Evolutionary conservation across 306 rosid genomes (phyloP).

Genomic region (Trichosanthes truncata): DNA sequence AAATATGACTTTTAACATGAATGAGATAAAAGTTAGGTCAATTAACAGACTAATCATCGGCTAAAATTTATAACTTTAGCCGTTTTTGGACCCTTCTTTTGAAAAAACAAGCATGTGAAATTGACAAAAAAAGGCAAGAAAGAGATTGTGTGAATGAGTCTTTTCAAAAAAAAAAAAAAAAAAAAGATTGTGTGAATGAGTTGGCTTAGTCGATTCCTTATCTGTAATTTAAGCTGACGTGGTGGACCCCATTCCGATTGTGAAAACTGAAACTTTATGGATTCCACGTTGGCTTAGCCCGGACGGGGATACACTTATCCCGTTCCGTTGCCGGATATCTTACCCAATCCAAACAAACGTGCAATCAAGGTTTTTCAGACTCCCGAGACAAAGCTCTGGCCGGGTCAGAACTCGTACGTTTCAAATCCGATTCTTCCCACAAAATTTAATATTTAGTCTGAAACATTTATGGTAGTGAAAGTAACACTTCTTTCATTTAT

Average conservation of each 20-base stretch:
- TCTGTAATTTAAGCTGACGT: neutral
- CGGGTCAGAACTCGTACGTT: neutral
- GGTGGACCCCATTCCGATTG: neutral
- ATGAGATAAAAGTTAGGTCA: neutral
- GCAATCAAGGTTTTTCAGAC: neutral
- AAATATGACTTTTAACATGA: neutral
- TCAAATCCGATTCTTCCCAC: neutral
- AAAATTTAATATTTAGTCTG: neutral
- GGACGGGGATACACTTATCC: neutral
- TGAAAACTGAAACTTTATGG: neutral
- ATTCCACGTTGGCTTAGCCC: neutral
- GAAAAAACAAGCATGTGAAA: neutral
- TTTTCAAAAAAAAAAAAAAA: too few species aligned
- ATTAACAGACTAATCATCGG: neutral
- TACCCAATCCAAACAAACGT: constrained; percentile 3
- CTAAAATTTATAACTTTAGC: neutral
- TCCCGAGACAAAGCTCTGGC: neutral
- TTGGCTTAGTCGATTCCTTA: neutral
- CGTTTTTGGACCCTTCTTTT: neutral
- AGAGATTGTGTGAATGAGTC: neutral
- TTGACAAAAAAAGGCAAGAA: neutral
- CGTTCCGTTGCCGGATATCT: neutral
- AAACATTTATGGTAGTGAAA: too few species aligned
- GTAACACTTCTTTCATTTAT: too few species aligned
- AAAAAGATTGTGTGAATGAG: neutral